phyloP scores from a whole-genome alignment of 805 yeast genomes.

The Sungouiella thailandica region DNA sequence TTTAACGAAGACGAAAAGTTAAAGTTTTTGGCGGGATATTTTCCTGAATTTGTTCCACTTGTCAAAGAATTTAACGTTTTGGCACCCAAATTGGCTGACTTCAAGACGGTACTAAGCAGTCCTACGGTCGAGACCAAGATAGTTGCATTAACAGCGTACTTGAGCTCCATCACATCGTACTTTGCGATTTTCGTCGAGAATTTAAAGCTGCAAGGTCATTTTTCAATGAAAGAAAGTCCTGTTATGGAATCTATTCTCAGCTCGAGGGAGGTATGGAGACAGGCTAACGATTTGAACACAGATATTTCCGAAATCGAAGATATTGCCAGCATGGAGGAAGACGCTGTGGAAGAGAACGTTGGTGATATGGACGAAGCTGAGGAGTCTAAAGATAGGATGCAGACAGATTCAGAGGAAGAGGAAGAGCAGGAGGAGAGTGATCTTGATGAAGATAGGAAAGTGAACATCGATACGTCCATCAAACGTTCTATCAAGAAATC shows the following conservation, averaged over 20 bases:
- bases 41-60: conserved; percentile 83
- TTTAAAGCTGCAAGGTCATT: conserved; percentile 48
- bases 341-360: conserved; percentile 4
- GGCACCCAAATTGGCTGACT: conserved; percentile 36
- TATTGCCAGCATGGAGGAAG: conserved; percentile 1
- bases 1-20: conserved; percentile 51
- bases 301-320: neutral
- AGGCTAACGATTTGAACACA: conserved; percentile 46
- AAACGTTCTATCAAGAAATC: conserved; percentile 46
- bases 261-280: conserved; percentile 85
- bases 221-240: conserved; percentile 76
- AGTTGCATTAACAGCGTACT: conserved; percentile 71
- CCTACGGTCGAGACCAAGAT: conserved; percentile 45
- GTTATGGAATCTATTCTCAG: conserved; percentile 84
- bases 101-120: conserved; percentile 21
- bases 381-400: conserved; percentile 10
- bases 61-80: conserved; percentile 52
- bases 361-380: conserved; percentile 12
- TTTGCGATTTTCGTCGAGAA: conserved; percentile 67
- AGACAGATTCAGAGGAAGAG: conserved; percentile 11
- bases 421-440: conserved; percentile 4
- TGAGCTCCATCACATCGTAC: conserved; percentile 74
- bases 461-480: conserved; percentile 42
- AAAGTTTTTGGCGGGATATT: conserved; percentile 51
- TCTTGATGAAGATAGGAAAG: conserved; percentile 21